Percentiles rank a stretch among this genome's conserved stretches.
These are phyloP conservation scores for Blastobotrys chiropterorum DNA, from an alignment of 805 yeast species.

Conservation along the genomic window DNA sequence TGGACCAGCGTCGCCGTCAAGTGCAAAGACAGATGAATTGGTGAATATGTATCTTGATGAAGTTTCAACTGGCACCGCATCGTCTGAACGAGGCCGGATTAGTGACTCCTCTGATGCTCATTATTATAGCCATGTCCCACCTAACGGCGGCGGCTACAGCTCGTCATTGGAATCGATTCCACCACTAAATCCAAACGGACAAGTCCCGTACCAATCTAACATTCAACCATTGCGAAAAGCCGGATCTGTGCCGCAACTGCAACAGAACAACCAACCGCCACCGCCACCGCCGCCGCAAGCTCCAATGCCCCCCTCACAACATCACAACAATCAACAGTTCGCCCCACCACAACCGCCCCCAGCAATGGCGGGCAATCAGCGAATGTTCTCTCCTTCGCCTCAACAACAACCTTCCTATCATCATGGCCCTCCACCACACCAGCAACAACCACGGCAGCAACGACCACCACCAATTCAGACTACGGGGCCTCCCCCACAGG, in stretches of 20 bases:
- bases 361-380: neutral
- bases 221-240: conserved; percentile 3
- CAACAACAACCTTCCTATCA: conserved; percentile 2
- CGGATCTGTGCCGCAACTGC: conserved; percentile 1
- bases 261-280: neutral
- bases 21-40: conserved; percentile 1
- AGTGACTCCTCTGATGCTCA: conserved; percentile 1
- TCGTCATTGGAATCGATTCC: conserved; percentile 4
- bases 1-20: neutral
- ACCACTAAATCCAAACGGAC: conserved; percentile 3
- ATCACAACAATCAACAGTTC: neutral
- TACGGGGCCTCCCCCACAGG: neutral
- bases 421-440: conserved; percentile 3
- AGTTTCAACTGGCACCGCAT: neutral
- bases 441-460: conserved; percentile 1
- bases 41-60: conserved; percentile 6
- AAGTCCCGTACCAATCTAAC: conserved; percentile 4
- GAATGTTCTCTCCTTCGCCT: neutral
- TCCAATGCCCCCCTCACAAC: neutral
- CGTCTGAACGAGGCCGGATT: neutral
- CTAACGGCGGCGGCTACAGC: neutral
- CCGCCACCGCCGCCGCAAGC: neutral
- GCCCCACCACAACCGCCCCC: conserved; percentile 3
- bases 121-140: neutral
- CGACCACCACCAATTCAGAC: neutral